These are phyloP conservation scores for Phlyctochytrium planicorne DNA, from an alignment of 192 early-diverging fungal species.

Conservation along the genomic window DNA sequence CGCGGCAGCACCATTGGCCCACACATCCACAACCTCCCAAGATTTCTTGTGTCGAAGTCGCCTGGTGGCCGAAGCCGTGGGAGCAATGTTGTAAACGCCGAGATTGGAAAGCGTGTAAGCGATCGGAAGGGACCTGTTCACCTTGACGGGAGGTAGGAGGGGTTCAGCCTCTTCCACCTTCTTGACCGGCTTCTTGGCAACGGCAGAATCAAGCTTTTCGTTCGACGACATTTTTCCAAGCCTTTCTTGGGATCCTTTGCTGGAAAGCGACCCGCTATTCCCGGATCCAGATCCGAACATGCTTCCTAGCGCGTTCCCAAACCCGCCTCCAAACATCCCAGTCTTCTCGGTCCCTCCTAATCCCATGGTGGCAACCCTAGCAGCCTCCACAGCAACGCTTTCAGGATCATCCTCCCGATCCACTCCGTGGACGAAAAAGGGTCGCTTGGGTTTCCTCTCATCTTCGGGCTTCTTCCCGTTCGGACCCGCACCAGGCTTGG, in stretches of 20 bases:
- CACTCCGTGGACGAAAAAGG: neutral
- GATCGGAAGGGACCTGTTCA: no score
- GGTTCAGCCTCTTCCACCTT: neutral
- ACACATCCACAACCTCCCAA: no score
- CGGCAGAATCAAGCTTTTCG: neutral
- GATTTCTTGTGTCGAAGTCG: no score
- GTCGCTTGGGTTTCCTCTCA: neutral
- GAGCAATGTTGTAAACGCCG: neutral
- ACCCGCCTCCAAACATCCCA: neutral
- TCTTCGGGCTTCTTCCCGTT: neutral
- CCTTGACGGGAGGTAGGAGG: neutral
- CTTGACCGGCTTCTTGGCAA: neutral
- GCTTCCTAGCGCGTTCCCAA: neutral
- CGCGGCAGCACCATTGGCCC: neutral
- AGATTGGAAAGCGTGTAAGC: neutral
- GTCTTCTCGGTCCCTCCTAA: no score
- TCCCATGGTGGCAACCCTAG: neutral
- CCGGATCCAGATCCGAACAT: no score
- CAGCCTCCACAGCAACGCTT: neutral
- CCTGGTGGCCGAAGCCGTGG: no score
- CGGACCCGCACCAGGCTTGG: neutral
- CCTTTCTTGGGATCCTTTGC: no score
- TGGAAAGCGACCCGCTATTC: no score
- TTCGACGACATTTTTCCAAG: neutral
- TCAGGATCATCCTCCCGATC: neutral